Conservation (phyloP, 352 stramenopile species). For the Aphanomyces invadans region DNA sequence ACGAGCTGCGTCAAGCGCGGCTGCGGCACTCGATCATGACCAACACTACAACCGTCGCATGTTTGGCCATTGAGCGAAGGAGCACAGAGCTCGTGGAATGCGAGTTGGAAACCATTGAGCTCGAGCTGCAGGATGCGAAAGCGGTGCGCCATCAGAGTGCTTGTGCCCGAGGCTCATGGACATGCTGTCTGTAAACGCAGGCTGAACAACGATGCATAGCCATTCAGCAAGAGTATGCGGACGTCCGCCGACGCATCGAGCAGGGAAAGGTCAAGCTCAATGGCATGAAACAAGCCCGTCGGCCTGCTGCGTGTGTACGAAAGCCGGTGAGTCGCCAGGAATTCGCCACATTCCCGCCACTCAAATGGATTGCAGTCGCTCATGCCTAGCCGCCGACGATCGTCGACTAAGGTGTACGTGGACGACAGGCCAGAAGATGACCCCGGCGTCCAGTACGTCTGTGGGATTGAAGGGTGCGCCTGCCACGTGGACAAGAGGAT, state of each 20-base stretch:
- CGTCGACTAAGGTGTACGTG: not conserved
- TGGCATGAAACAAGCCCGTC: not conserved
- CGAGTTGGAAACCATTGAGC: constrained; percentile 20
- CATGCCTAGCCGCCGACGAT: not conserved
- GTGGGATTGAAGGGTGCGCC: constrained; percentile 9
- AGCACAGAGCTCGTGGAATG: not conserved
- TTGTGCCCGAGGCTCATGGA: no score
- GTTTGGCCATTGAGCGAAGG: constrained; percentile 14
- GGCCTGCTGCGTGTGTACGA: not conserved
- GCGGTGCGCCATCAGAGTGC: no score
- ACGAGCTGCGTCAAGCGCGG: constrained; percentile 4
- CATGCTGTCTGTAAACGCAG: not conserved
- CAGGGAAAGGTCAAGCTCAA: constrained; percentile 16
- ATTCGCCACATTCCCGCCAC: not conserved
- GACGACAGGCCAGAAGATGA: not conserved
- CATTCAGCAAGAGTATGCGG: constrained; percentile 1
- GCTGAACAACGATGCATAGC: not conserved
- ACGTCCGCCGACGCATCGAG: constrained; percentile 7
- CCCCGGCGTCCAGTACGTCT: not conserved
- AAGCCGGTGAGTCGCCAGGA: not conserved
- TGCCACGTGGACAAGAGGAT: constrained; percentile 16
- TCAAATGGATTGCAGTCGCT: not conserved
- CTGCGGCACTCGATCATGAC: not conserved
- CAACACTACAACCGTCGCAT: constrained; percentile 17
- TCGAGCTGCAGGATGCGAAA: constrained; percentile 1